Percentiles rank a stretch among this genome's conserved stretches.
phyloP scores from a whole-genome alignment of 257 asterid genomes.

The Primulina eburnea region DNA sequence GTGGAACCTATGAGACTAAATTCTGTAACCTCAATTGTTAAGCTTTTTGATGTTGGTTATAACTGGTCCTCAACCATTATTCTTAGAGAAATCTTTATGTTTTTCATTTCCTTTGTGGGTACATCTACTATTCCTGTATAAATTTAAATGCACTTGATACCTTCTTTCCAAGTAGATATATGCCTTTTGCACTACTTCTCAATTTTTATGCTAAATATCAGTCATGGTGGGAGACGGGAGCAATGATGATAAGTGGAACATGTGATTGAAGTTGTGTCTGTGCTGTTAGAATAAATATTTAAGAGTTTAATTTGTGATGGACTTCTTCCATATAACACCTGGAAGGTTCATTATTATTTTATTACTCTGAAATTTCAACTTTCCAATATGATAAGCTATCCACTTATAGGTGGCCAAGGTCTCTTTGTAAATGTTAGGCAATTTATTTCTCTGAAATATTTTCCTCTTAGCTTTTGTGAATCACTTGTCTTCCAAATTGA shows the following conservation, averaged over 20 bases:
- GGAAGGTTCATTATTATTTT: neutral
- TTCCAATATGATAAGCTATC: neutral
- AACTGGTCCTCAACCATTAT: neutral
- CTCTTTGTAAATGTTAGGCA: constrained; percentile 2
- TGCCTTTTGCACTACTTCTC: neutral
- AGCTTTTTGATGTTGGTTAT: neutral
- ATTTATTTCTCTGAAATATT: no score
- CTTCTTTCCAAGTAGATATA: neutral
- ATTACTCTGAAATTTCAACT: neutral
- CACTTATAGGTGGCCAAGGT: neutral
- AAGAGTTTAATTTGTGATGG: neutral
- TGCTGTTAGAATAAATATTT: neutral
- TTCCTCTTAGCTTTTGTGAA: no score
- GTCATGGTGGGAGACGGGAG: neutral
- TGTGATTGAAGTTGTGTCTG: neutral
- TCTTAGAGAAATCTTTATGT: neutral
- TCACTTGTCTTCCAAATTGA: no score
- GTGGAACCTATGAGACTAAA: constrained; percentile 4
- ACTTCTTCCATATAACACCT: neutral
- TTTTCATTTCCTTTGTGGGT: neutral
- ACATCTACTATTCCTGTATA: constrained; percentile 3
- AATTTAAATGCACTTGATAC: neutral
- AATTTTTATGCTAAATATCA: constrained; percentile 7
- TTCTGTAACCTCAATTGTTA: neutral
- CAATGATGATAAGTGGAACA: constrained; percentile 7